These are phyloP conservation scores for Straminergon stramineum DNA, from an alignment of 225 moss, liverwort and hornwort genomes.

Conservation along the genomic window DNA sequence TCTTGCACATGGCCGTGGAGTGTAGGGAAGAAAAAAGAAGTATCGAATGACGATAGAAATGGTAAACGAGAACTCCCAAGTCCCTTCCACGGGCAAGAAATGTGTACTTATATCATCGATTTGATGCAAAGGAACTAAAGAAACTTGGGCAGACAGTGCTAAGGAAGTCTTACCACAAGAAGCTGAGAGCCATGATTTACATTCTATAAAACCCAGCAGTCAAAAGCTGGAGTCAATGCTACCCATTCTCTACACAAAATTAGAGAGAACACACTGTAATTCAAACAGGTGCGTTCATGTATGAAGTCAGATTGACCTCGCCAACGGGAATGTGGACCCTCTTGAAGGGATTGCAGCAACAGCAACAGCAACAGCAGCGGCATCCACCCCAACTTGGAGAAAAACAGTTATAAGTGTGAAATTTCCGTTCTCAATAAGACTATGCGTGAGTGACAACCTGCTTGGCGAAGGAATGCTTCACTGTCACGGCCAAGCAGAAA, in stretches of 20 bases:
- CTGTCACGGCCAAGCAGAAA: neutral
- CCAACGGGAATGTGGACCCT: neutral
- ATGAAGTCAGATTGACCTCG: conserved; percentile 5
- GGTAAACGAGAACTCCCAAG: neutral
- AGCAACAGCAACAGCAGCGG: neutral
- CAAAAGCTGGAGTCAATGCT: conserved; percentile 13
- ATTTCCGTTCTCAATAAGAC: neutral
- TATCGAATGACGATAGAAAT: neutral
- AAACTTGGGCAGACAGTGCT: conserved; percentile 18
- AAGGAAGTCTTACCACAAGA: conserved; percentile 18
- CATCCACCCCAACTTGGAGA: neutral
- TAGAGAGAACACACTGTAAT: conserved; percentile 4
- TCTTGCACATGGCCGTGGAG: neutral
- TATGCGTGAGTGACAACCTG: conserved; percentile 4
- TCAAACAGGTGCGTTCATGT: conserved; percentile 8
- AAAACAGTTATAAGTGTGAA: neutral
- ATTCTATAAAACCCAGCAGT: conserved; percentile 28
- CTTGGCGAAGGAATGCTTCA: neutral
- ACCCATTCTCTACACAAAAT: conserved; percentile 29
- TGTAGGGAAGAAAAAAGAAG: neutral
- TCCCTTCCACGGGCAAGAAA: neutral
- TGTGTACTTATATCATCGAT: conserved; percentile 11
- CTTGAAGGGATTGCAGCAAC: neutral
- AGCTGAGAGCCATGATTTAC: conserved; percentile 27
- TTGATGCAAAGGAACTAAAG: conserved; percentile 10